Evolutionary conservation across 257 asterid species (phyloP), one percentile per base, ranked within the genome.

Genomic region (Solanum infundibuliforme): DNA sequence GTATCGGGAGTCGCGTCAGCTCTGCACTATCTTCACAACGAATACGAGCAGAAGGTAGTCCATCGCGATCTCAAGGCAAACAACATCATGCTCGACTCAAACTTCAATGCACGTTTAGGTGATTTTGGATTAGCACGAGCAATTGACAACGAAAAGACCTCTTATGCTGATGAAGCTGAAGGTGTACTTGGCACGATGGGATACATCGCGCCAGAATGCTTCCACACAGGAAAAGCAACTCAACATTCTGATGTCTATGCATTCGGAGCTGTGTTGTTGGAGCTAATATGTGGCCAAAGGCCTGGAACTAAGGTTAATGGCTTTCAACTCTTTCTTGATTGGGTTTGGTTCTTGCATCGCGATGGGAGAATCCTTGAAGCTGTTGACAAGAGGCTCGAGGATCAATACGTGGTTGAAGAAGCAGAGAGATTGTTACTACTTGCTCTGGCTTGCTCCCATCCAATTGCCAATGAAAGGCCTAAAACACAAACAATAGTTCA

Each of bases 381-480:
- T 13, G 90, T 92, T 32, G 89, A 85, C 62, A 23, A 12, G 34
- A 89, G 87, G 39, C 89, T 91, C 32, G 90, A 72, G 38, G 88
- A 85, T 68, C 89, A 89, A 5, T 93, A 87, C 52, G 88, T 31
- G 12, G 62, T 12, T 8, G 92, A 88, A 62, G 93, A 92, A 90
- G 93, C 93, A 6, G 71, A 89, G 86, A 89, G 87, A 21, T 31
- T 92, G 85, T 79, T 93, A 38, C 88, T 89, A 23, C 62, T 93
- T 4, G 94, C 94, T 76, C 29, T 93, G 43, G 93, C 94, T 39
- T 93, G 95, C 39, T 92, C 89, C 3, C 91, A 93, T 90, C 94
- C 93, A 20, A 88, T 36, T 18, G 90, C 93, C 3, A 69, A 71
- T 74, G 91, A 89, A 60, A 88, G 93, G 87, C 94, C 93, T 23